Evolutionary conservation across 2,329 filamentous ascomycete species (phyloP), one percentile per base, ranked within the genome.

Genomic region (Monilinia laxa): DNA sequence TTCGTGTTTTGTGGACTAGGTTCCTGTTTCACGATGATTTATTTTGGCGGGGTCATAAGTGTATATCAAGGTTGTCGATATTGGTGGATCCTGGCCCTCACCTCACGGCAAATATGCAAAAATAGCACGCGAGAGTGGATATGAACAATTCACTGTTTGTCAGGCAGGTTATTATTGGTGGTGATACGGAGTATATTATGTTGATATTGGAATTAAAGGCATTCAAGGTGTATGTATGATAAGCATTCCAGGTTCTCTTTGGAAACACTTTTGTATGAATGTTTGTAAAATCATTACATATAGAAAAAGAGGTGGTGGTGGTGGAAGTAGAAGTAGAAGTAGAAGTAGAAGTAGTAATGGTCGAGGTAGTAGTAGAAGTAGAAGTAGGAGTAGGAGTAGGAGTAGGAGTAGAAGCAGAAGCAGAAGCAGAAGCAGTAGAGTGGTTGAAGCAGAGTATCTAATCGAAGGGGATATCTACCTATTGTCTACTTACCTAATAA

Each of bases 1-100:
- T 70, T 71, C 68, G 65, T 62, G 64, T 67, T 62, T 68, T 64
- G 67, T 59, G 68, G 69, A 71, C 64, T 51, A 65, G 66, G 68
- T 69, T 68, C 70, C 68, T 64, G 73, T 74, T 75, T 74, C 71
- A 73, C 64, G 67, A 72, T 69, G 70, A 68, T 70, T 70, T 59
- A 72, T 70, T 75, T 75, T 70, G 74, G 71, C 72, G 73, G 72
- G 72, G 71, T 70, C 55, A 69, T 67, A 67, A 68, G 64, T 66
- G 64, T 74, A 73, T 72, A 67, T 68, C 72, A 68, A 74, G 74
- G 71, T 73, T 72, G 70, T 66, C 68, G 67, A 72, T 71, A 73
- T 68, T 65, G 69, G 70, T 69, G 65, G 65, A 68, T 70, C 68
- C 71, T 70, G 55, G 72, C 60, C 66, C 51, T 58, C 55, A 53